phyloP scores from a whole-genome alignment of 2,329 filamentous ascomycete genomes.

The Talaromyces sp. region DNA sequence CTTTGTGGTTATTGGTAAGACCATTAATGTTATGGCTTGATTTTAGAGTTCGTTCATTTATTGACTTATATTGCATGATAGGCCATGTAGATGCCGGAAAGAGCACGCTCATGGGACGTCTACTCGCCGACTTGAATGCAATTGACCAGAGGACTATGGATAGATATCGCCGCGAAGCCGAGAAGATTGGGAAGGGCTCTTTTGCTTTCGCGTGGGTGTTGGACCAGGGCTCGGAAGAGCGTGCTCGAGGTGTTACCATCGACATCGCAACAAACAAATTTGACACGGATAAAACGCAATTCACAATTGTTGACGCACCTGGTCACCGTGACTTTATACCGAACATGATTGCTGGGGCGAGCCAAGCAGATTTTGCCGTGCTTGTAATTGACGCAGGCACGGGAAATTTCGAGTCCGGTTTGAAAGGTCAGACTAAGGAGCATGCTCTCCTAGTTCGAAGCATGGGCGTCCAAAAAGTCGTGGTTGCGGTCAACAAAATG shows the following conservation, averaged over 20 bases:
- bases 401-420: conserved; percentile 86
- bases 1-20: conserved; percentile 84
- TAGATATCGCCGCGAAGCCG: conserved; percentile 80
- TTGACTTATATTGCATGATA: conserved; percentile 24
- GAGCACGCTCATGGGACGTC: conserved; percentile 93
- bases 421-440: conserved; percentile 90
- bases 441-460: conserved; percentile 85
- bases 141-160: conserved; percentile 85
- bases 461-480: conserved; percentile 79
- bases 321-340: conserved; percentile 95
- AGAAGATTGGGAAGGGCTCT: conserved; percentile 86
- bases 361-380: conserved; percentile 91
- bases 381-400: conserved; percentile 87
- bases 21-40: not conserved
- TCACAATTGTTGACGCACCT: conserved; percentile 92
- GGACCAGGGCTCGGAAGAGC: conserved; percentile 85
- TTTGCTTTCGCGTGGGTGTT: conserved; percentile 97
- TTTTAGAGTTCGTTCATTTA: conserved; percentile 10
- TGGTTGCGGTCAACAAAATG: conserved; percentile 94
- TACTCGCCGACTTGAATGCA: conserved; percentile 81
- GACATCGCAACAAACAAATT: conserved; percentile 95
- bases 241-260: conserved; percentile 85
- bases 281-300: conserved; percentile 76
- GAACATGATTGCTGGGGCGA: conserved; percentile 97
- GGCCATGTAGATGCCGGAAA: conserved; percentile 97